These are phyloP conservation scores for Geranomyces variabilis DNA, from an alignment of 192 early-diverging fungal genomes.

Conservation along the genomic window DNA sequence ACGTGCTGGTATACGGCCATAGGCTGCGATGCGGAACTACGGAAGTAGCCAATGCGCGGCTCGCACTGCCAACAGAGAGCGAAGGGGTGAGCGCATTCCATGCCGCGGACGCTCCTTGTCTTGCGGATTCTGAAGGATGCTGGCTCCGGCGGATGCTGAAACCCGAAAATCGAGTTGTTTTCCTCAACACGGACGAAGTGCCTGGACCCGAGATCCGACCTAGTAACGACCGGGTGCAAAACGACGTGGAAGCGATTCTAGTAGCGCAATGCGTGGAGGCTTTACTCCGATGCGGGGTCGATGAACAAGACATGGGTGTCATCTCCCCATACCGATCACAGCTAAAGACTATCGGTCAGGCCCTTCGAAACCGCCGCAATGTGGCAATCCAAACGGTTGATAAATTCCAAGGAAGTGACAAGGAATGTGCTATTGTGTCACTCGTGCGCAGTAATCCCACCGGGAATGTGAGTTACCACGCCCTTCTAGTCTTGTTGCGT, in stretches of 20 bases:
- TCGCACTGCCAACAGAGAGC: slow-evolving; percentile 25
- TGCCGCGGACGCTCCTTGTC: background rate
- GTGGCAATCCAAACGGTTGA: slow-evolving; percentile 90
- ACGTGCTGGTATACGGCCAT: slow-evolving; percentile 80
- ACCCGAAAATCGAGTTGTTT: slow-evolving; percentile 62
- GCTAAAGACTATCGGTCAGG: slow-evolving; percentile 48
- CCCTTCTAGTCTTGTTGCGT: background rate
- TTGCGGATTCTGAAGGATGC: background rate
- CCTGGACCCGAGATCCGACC: slow-evolving; percentile 61
- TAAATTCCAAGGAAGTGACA: slow-evolving; percentile 92
- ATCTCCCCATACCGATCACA: slow-evolving; percentile 81
- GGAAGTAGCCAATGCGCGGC: slow-evolving; percentile 59
- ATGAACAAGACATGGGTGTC: slow-evolving; percentile 70
- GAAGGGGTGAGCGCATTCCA: background rate
- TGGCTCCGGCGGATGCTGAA: background rate
- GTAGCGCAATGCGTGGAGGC: slow-evolving; percentile 53
- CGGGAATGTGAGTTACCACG: slow-evolving; percentile 52
- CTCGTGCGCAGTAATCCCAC: slow-evolving; percentile 81
- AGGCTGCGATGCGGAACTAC: slow-evolving; percentile 74
- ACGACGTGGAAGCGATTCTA: slow-evolving; percentile 70
- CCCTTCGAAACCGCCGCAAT: slow-evolving; percentile 35
- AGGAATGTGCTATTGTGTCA: slow-evolving; percentile 87
- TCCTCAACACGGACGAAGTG: slow-evolving; percentile 79
- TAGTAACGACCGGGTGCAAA: slow-evolving; percentile 62
- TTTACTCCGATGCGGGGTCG: slow-evolving; percentile 67